These are phyloP conservation scores for Grosmannia penicillata DNA, from an alignment of 2,329 filamentous ascomycete species.

Conservation along the genomic window DNA sequence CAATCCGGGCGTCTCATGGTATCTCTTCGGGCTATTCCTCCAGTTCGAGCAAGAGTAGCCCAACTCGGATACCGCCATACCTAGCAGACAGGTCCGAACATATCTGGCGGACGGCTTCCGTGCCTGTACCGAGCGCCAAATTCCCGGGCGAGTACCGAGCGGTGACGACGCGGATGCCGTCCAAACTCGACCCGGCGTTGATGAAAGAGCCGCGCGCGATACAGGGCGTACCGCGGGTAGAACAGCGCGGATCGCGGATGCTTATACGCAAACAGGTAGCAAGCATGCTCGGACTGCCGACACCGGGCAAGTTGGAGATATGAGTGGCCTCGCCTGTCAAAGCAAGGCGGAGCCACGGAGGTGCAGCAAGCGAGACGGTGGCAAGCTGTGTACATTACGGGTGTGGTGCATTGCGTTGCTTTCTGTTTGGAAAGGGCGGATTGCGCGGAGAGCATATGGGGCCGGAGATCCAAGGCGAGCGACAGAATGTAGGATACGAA, in stretches of 20 bases:
- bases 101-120: constrained; percentile 57
- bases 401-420: too few relatives aligned
- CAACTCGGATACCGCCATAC: constrained; percentile 37
- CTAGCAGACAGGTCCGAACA: constrained; percentile 62
- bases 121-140: constrained; percentile 44
- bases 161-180: constrained; percentile 53
- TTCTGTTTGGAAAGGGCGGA: too few relatives aligned
- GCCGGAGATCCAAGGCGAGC: too few relatives aligned
- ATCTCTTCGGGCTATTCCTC: constrained; percentile 24
- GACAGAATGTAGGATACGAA: too few relatives aligned
- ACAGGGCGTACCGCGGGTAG: constrained; percentile 63
- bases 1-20: constrained; percentile 41
- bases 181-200: constrained; percentile 67
- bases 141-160: constrained; percentile 48
- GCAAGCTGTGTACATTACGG: too few relatives aligned
- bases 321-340: background rate
- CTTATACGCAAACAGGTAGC: constrained; percentile 41
- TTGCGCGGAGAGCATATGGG: too few relatives aligned
- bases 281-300: constrained; percentile 17
- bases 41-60: background rate
- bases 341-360: background rate
- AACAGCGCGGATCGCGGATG: constrained; percentile 33
- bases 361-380: background rate
- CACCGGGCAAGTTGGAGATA: constrained; percentile 2
- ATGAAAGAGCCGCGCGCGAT: constrained; percentile 90